These are phyloP conservation scores for Nosema muscidifuracis DNA, from an alignment of 371 early-diverging fungal species.

Conservation along the genomic window DNA sequence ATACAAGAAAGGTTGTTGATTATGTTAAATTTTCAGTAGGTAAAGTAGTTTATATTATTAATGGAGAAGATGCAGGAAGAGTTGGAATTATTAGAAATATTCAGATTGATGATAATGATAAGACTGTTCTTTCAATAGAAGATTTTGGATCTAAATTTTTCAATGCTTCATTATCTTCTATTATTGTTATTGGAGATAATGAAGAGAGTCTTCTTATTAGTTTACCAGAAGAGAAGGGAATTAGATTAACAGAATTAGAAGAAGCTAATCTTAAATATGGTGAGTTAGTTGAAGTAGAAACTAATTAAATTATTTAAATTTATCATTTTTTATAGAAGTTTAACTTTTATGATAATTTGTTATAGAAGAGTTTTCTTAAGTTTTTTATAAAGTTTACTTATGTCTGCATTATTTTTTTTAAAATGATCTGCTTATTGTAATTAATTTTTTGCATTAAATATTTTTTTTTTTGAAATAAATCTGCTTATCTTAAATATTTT, in stretches of 20 bases:
- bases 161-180: constrained; percentile 79
- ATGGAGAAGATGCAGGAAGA: constrained; percentile 97
- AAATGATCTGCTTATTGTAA: no score
- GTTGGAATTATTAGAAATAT: constrained; percentile 91
- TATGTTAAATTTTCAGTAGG: constrained; percentile 87
- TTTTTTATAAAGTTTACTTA: no score
- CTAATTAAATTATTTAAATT: constrained; percentile 2
- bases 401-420: no score
- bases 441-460: no score
- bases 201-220: constrained; percentile 63
- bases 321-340: no score
- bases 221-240: constrained; percentile 62
- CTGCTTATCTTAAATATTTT: no score
- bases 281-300: constrained; percentile 33
- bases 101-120: no score
- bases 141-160: constrained; percentile 77
- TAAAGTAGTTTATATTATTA: constrained; percentile 86
- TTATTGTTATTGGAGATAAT: constrained; percentile 77
- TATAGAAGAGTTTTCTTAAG: no score
- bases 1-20: constrained; percentile 79
- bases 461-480: no score
- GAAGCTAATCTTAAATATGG: constrained; percentile 58
- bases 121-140: constrained; percentile 83
- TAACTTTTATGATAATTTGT: no score
- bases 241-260: constrained; percentile 53